Base-by-base conservation (phyloP, 2,329 filamentous ascomycete genomes). In the Colletotrichum lupini region DNA sequence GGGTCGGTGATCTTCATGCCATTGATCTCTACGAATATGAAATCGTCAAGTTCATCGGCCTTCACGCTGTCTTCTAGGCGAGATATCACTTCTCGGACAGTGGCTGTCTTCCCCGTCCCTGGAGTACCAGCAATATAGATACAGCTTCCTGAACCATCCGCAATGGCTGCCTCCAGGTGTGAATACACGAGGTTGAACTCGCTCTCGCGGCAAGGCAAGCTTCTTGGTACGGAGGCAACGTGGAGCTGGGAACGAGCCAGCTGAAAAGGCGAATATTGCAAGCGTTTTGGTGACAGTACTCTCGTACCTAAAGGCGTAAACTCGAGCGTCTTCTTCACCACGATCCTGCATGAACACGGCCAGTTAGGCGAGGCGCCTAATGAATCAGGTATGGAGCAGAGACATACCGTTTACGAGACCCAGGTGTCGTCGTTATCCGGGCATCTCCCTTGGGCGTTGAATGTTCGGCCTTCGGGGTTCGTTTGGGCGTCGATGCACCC, bases 51-150 rank as follows among this genome's bases (percentile, higher is more conserved):
- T 82, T 98, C 96, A 79, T 99, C 97, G 8, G 93, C 92, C 60
- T 91, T 88, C 1, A 98, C 97, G 0, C 95, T 92, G n/a, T 93
- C 91, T 77, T 98, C 96, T 9, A 99, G 88, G 74, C 95, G 93
- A 5, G 93, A 91, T 19, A 99, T 93, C 1, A 98, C 97, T 82
- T 99, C 97, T 60, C 97, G 93, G 11, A 99, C 97, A 0, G 97
- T 99, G 14, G 97, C 97, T 1, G 97, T 99, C 82, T 99, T 99
- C 35, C 97, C 97, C 0, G 97, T 99, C 8, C 97, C 97, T 0
- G 97, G 97, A 0, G 96, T 98, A n/a, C 97, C 97, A 0, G 97
- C 98, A 73, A 99, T 99, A 83, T 99, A 99, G 80, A 99, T 98
- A 82, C 97, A 99, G 35, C 96, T 94, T 16, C 97, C 97, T 2